Evolutionary conservation across 140 eudicot species (phyloP).

Genomic region (Ambrosia hybrid): DNA sequence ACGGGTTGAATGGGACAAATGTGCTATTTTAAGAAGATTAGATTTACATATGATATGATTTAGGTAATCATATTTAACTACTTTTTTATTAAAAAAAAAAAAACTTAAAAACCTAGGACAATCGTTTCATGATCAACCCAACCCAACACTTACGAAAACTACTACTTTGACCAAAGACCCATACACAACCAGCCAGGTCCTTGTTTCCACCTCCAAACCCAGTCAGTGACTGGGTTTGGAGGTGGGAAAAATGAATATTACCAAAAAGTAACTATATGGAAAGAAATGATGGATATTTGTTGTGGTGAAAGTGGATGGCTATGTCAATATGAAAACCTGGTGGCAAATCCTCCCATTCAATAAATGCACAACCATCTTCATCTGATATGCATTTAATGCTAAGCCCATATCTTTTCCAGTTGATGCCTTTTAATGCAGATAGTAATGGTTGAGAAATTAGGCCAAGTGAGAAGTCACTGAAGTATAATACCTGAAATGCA

Average conservation of each 20-base stretch:
- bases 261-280: background rate
- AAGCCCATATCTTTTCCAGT: slow-evolving; percentile 78
- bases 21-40: background rate
- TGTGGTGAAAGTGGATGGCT: slow-evolving; percentile 64
- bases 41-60: background rate
- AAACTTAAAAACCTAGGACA: background rate
- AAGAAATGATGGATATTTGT: slow-evolving; percentile 51
- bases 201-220: background rate
- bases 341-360: slow-evolving; percentile 91
- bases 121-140: slow-evolving; percentile 15
- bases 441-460: slow-evolving; percentile 51
- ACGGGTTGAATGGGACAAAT: background rate
- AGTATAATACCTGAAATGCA: slow-evolving; percentile 72
- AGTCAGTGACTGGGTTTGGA: background rate
- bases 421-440: slow-evolving; percentile 56
- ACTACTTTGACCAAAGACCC: background rate
- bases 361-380: slow-evolving; percentile 47
- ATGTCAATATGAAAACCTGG: slow-evolving; percentile 58
- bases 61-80: background rate
- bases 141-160: background rate
- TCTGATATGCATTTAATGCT: slow-evolving; percentile 44
- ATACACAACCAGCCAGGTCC: slow-evolving; percentile 5
- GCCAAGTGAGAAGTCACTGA: slow-evolving; percentile 66
- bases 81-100: background rate
- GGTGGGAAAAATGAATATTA: background rate